Evolutionary conservation across 2,329 filamentous ascomycete species (phyloP), one percentile per base, ranked within the genome.

Genomic region (Xylaria sp.): DNA sequence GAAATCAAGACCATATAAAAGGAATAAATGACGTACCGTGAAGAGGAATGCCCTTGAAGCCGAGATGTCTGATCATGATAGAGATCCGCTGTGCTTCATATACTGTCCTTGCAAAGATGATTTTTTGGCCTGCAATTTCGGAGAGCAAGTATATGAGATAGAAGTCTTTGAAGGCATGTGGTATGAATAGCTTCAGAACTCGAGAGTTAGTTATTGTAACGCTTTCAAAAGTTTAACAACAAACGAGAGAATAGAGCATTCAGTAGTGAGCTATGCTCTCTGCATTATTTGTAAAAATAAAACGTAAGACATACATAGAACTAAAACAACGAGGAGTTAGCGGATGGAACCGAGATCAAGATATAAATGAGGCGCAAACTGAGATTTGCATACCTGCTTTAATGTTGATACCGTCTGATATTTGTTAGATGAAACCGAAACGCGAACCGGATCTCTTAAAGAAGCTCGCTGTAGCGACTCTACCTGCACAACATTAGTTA

Each of bases 331-430:
- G 39, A 59, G 1, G 7, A 36, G 39, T 66, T 45, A 63, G 59
- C 47, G 3, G 20, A 33, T 5, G 5, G 22, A 61, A 44, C 17
- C 25, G 15, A 22, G 7, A 49, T 20, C 9, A 20, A 20, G 4
- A 33, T n/a, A 1, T 2, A 10, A 29, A 33, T 44, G 50, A 42
- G 6, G 36, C 10, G 5, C 9, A 31, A 53, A 25, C 20, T 17
- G 11, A 27, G 22, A 9, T 31, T 3, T 10, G 20, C 59, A 42
- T n/a, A 66, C 59, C 54, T 97, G 94, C 20, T 96, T 85, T 4
- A 99, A 85, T 0, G 93, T 97, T 1, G 92, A 90, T 36, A 97
- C 96, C 1, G 94, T 97, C 79, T 97, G 93, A 80, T 97, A 96
- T 77, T 93, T 94, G 79, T 87, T 93, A 63, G 87, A 87, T 67